Conservation (phyloP, 2,329 filamentous ascomycete species). For the Ceratocystis huliohia region DNA sequence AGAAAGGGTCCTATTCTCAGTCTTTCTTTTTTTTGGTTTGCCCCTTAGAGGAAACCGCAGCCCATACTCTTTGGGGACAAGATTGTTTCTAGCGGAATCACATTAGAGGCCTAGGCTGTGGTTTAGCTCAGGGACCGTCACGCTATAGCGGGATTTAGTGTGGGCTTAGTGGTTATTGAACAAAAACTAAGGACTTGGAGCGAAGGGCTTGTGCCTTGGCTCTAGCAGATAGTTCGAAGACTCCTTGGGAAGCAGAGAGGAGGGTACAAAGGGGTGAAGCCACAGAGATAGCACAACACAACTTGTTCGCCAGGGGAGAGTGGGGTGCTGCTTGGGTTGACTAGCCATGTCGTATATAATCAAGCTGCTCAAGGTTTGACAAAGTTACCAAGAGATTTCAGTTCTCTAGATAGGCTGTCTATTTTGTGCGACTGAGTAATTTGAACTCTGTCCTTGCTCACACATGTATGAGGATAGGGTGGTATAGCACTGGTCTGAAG, state of each 20-base stretch:
- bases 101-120: background rate
- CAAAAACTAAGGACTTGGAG: background rate
- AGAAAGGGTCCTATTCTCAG: too few species aligned
- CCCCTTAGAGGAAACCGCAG: background rate
- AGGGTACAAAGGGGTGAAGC: background rate
- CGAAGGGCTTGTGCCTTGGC: background rate
- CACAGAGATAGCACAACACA: background rate
- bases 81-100: background rate
- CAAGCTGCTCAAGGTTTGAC: too few species aligned
- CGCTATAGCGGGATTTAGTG: background rate
- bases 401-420: background rate
- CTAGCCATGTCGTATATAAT: too few species aligned
- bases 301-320: background rate
- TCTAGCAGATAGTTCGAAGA: background rate
- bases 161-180: background rate
- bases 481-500: too few species aligned
- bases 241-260: background rate
- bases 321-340: background rate
- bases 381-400: too few species aligned
- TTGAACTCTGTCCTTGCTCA: too few species aligned
- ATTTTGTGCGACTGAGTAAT: too few species aligned
- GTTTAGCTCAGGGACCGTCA: background rate
- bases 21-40: too few species aligned
- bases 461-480: too few species aligned
- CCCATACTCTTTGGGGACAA: background rate